Evolutionary conservation across 106 monocot species (phyloP).

Genomic region (Acorus calamus): DNA sequence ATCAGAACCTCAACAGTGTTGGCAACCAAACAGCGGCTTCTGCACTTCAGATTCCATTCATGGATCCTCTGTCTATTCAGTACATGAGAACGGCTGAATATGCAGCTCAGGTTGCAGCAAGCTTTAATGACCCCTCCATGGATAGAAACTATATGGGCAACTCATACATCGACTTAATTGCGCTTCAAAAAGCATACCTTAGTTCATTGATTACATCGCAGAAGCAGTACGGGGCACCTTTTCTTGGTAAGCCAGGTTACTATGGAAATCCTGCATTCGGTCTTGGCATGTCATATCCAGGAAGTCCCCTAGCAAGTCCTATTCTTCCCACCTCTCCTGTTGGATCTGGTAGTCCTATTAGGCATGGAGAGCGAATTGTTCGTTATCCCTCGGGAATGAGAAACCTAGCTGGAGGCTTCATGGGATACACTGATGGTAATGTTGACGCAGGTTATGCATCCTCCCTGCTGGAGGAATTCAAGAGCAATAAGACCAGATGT

Average conservation of each 20-base stretch:
- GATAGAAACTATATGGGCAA: constrained; percentile 42
- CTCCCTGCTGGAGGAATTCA: constrained; percentile 86
- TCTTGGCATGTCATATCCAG: constrained; percentile 40
- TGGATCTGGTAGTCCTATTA: constrained; percentile 53
- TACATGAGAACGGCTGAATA: constrained; percentile 53
- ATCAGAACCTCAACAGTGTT: constrained; percentile 37
- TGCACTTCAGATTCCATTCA: constrained; percentile 37
- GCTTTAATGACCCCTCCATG: constrained; percentile 24
- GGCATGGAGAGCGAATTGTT: constrained; percentile 43
- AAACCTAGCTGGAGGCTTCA: constrained; percentile 37
- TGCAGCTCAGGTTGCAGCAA: constrained; percentile 30
- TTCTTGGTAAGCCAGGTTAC: constrained; percentile 47
- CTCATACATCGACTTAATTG: constrained; percentile 44
- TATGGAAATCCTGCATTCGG: constrained; percentile 56
- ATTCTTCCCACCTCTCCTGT: constrained; percentile 37
- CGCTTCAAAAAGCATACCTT: constrained; percentile 55
- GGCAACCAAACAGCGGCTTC: constrained; percentile 25
- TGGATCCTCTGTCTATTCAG: constrained; percentile 49
- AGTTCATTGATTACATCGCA: constrained; percentile 45
- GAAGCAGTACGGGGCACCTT: constrained; percentile 43
- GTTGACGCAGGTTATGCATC: constrained; percentile 57
- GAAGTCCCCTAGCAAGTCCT: constrained; percentile 41
- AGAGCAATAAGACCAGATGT: constrained; percentile 80
- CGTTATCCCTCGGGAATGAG: constrained; percentile 49
- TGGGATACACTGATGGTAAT: constrained; percentile 24